Base-by-base conservation (phyloP, 2,329 filamentous ascomycete genomes). In the Tolypocladium inflatum region DNA sequence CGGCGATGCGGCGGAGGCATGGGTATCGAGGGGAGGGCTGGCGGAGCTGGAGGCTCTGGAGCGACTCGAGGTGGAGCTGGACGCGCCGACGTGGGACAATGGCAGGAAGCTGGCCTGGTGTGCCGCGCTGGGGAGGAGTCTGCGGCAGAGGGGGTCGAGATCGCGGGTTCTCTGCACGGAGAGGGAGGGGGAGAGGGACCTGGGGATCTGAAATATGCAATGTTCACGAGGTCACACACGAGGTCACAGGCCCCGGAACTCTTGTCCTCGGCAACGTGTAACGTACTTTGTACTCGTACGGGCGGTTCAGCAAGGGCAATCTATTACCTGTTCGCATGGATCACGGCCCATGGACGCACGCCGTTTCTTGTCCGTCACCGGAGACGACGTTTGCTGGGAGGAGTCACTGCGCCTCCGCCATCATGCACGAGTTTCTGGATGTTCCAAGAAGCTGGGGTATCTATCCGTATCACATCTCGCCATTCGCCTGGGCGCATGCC, bases 41-140 rank as follows among this genome's bases (percentile, higher is more conserved):
- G 57, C 61, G 19, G 60, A 60, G 48, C 61, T 78, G 61, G 41
- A 33, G 6, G 61, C 55, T 17, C 64, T 78, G 54, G 64, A 70
- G 60, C 66, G 62, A 55, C 58, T 78, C 5, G 76, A 78, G 65
- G 67, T 78, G 56, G 76, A 78, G 64, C 63, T 78, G 8, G 64
- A 62, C 21, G 65, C 70, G 41, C 57, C 64, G 26, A 63, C 65
- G 15, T 70, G 74, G 72, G 63, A 65, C 7, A 63, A 65, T 6
- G 58, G 45, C 17, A 63, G 67, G 39, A 76, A 73, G 64, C 15
- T 73, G 13, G 61, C 60, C 26, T 78, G 73, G 73, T 76, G 73
- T 38, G 55, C 50, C 57, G 57, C 57, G 23, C 58, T 77, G 39
- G 65, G 69, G 59, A 58, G 60, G 39, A 63, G 65, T 19, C 45